These are phyloP conservation scores for Scopulariopsis brevicaulis DNA, from an alignment of 2,329 filamentous ascomycete genomes.

Conservation along the genomic window DNA sequence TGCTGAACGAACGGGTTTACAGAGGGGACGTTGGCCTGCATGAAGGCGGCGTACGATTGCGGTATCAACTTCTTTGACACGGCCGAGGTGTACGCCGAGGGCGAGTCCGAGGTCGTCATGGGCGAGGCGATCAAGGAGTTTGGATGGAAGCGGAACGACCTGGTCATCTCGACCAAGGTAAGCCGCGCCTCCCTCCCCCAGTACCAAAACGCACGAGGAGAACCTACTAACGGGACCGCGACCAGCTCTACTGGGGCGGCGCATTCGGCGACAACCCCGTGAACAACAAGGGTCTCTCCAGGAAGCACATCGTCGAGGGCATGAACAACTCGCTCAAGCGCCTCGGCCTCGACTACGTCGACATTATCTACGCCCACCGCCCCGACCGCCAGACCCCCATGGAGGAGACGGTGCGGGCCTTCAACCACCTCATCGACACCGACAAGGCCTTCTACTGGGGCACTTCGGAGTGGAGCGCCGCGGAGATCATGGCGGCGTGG, in stretches of 20 bases:
- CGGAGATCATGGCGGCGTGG: constrained; percentile 54
- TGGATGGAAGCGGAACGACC: constrained; percentile 48
- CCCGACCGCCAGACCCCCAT: constrained; percentile 58
- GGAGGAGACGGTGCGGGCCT: constrained; percentile 58
- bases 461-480: constrained; percentile 56
- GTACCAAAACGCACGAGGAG: background rate
- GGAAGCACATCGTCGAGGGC: constrained; percentile 61
- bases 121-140: constrained; percentile 48
- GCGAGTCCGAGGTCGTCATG: constrained; percentile 53
- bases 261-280: constrained; percentile 49
- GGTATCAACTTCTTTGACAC: constrained; percentile 55
- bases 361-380: constrained; percentile 58
- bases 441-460: constrained; percentile 64
- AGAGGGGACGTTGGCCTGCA: constrained; percentile 41
- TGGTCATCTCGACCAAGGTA: constrained; percentile 50
- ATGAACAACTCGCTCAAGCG: constrained; percentile 46
- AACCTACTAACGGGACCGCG: background rate
- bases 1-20: background rate
- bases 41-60: constrained; percentile 48
- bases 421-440: constrained; percentile 57
- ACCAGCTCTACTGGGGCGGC: constrained; percentile 51
- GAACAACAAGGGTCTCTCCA: constrained; percentile 56
- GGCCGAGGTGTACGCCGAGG: constrained; percentile 45
- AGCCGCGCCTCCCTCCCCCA: background rate
- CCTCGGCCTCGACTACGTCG: constrained; percentile 48